Base-by-base conservation (phyloP, 1,284 basidiomycete species). In the Mycosarcoma maydis region DNA sequence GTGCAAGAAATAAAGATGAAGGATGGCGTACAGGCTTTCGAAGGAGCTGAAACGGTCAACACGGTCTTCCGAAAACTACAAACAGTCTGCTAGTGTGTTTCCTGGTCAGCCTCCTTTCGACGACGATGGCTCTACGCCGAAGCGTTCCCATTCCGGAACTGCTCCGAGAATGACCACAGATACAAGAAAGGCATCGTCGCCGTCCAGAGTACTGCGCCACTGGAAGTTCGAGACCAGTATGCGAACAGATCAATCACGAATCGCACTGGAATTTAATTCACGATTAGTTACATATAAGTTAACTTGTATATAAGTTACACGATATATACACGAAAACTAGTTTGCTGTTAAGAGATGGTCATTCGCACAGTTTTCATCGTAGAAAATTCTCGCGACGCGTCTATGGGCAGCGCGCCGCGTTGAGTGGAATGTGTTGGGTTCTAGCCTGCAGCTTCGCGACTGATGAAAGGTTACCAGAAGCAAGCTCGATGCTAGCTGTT, bases 361-460 rank as follows among this genome's bases (percentile, higher is more conserved):
- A 11, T 34, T 13, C 16, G 16, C 33, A 34, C 33, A 7, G 13
- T 13, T 7, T 29, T 29, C 7, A n/a, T n/a, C n/a, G 13, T 9
- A 14, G 8, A 6, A 20, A 44, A 9, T n/a, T 24, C 24, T 30
- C 14, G 11, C 37, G 61, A 65, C 61, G 61, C 61, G 61, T 65
- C 38, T 19, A 2, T 34, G 27, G 32, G 17, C n/a, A 16, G 41
- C 61, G 54, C 61, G 54, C 46, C 61, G 61, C 61, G 61, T 65
- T 65, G 54, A 65, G 61, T 55, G 20, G 29, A 14, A 19, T 14
- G 59, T 65, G 61, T 65, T 65, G 55, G 55, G 58, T 54, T 58
- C 59, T 9, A 14, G 9, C 10, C 33, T 54, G 54, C 60, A 64
- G 34, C 39, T 42, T 40, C 17, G 39, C 45, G 23, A 43, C 33